phyloP scores from a whole-genome alignment of 805 yeast genomes.

The Dipodascus albidus region DNA sequence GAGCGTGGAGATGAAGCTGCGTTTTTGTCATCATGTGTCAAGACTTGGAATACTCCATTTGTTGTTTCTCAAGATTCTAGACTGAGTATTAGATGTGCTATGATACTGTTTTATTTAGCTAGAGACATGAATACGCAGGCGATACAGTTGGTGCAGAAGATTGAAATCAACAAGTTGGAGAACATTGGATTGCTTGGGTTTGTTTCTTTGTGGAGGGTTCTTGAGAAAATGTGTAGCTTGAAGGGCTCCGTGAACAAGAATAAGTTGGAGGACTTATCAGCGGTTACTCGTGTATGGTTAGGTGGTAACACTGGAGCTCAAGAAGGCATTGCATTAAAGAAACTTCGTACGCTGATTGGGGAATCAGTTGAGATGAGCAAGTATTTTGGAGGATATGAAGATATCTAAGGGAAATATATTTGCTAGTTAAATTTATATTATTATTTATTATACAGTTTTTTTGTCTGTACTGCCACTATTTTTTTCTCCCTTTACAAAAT shows the following conservation, averaged over 20 bases:
- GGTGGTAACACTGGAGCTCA: slow-evolving; percentile 24
- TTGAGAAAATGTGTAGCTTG: slow-evolving; percentile 11
- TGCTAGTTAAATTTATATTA: not conserved
- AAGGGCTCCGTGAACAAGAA: slow-evolving; percentile 7
- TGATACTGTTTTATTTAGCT: slow-evolving; percentile 14
- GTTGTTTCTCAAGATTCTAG: slow-evolving; percentile 15
- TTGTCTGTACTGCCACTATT: not conserved
- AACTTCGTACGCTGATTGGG: slow-evolving; percentile 22
- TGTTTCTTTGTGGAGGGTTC: slow-evolving; percentile 17
- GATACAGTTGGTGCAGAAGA: slow-evolving; percentile 7
- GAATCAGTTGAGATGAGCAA: slow-evolving; percentile 22
- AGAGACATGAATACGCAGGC: slow-evolving; percentile 9
- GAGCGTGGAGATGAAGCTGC: slow-evolving; percentile 2
- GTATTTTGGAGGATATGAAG: slow-evolving; percentile 22
- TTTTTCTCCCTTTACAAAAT: not conserved
- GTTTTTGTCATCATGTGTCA: slow-evolving; percentile 4
- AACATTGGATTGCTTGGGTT: slow-evolving; percentile 24
- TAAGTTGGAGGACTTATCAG: slow-evolving; percentile 17
- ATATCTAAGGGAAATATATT: slow-evolving; percentile 16
- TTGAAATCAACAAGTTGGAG: slow-evolving; percentile 8
- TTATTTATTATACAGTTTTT: slow-evolving; percentile 2
- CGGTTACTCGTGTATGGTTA: slow-evolving; percentile 23
- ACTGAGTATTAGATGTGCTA: slow-evolving; percentile 19
- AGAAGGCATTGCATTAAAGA: slow-evolving; percentile 17
- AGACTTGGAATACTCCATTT: slow-evolving; percentile 1